Base-by-base conservation (phyloP, 768 basidiomycete genomes). In the Sarcomyxa edulis region DNA sequence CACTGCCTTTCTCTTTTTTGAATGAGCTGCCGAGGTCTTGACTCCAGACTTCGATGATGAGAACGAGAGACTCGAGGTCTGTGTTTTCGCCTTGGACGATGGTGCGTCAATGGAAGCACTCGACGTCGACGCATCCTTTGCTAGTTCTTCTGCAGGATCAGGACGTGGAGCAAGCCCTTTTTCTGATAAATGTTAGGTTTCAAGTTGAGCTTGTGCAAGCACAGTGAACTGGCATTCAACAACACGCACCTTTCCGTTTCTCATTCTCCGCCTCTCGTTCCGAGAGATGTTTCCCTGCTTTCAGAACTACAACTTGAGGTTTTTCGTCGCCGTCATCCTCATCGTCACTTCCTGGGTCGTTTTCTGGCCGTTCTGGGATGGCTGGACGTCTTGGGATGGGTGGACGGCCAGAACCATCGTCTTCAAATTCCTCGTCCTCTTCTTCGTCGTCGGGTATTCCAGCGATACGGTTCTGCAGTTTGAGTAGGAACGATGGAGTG, bases 281-380 rank as follows among this genome's bases (percentile, higher is more conserved):
- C 2, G 76, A 78, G 29, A 96, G 68, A 65, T 96, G 93, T 55
- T 89, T 94, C 19, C 93, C 92, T 48, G 84, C 76, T 53, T 76
- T 89, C 47, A 96, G 56, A 7, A 95, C 92, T 3, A 96, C 89
- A 6, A 96, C 78, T 53, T 89, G 87, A 3, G 92, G 92, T 48
- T 74, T 81, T 58, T 94, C 92, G 50, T 92, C 91, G 0, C 56
- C 74, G 4, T 67, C 66, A 42, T 80, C 81, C 41, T 89, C 86
- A 36, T 81, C 79, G 9, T 74, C 84, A 47, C 83, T 85, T 35
- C 84, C 84, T 6, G 75, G 79, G 40, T 86, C 76, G 32, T 76
- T 72, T 9, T 66, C 72, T 0, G 82, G 83, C 23, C 84, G 69
- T 51, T 78, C 65, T 7, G 84, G 84, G 20, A 86, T 84, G 9